A percentile compares a stretch with the other conserved stretches of the same genome.
These are phyloP conservation scores for Sarocladium kiliense DNA, from an alignment of 2,329 filamentous ascomycete genomes.

Conservation along the genomic window DNA sequence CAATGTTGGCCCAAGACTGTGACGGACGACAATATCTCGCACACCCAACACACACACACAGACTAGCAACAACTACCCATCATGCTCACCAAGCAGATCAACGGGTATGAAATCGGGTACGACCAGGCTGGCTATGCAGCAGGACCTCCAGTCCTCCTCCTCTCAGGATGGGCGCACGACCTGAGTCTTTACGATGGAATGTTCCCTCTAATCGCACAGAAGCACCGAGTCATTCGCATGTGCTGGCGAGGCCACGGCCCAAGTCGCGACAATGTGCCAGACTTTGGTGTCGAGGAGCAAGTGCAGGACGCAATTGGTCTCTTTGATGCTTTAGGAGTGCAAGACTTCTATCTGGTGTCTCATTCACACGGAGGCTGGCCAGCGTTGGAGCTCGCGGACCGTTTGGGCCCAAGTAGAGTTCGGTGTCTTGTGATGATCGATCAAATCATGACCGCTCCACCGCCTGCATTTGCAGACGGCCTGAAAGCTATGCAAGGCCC, in stretches of 20 bases:
- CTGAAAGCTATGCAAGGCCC: not conserved
- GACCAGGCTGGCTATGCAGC: not conserved
- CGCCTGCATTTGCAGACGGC: not conserved
- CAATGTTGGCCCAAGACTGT: too few species aligned
- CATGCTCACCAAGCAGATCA: constrained; percentile 2
- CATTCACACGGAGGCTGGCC: constrained; percentile 7
- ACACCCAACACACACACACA: too few species aligned
- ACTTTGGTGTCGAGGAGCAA: constrained; percentile 7
- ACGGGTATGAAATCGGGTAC: not conserved
- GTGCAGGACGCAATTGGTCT: not conserved
- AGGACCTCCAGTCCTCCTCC: not conserved
- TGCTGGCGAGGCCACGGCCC: constrained; percentile 6
- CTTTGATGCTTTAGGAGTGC: not conserved
- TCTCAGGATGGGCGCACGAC: constrained; percentile 4
- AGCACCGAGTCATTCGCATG: constrained; percentile 4
- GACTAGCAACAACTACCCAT: not conserved
- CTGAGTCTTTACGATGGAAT: not conserved
- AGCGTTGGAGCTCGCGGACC: not conserved
- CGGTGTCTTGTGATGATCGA: constrained; percentile 7
- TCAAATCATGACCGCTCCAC: constrained; percentile 6
- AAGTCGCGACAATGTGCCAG: not conserved
- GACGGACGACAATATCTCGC: too few species aligned
- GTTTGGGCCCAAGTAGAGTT: not conserved
- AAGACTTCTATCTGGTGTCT: constrained; percentile 2
- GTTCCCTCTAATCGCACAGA: not conserved